Evolutionary conservation across 1,284 basidiomycete genomes (phyloP).

Genomic region (Coniferiporia weirii): DNA sequence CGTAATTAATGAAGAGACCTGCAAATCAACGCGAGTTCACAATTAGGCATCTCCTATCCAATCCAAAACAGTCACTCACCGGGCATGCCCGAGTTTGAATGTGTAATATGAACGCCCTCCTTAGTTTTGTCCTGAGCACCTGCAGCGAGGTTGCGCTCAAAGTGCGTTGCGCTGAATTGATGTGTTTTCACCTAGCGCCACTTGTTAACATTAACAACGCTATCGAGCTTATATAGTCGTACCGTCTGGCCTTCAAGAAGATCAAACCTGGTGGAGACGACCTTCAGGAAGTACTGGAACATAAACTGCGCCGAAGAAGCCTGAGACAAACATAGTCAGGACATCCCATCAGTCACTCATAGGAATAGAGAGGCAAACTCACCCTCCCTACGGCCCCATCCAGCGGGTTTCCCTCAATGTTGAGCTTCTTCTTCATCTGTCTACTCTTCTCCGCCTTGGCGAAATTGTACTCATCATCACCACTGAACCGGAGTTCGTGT

Average conservation of each 20-base stretch:
- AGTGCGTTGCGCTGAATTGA: constrained; percentile 94
- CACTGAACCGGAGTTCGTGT: constrained; percentile 78
- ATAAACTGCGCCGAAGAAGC: constrained; percentile 74
- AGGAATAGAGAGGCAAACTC: constrained; percentile 21
- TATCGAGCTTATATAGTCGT: constrained; percentile 25
- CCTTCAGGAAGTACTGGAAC: constrained; percentile 98
- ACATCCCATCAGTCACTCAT: not conserved
- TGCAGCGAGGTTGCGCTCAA: constrained; percentile 83
- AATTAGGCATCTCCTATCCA: not conserved
- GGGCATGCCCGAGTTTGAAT: constrained; percentile 76
- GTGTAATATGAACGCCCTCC: constrained; percentile 74
- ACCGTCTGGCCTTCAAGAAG: constrained; percentile 73
- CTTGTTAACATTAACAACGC: not conserved
- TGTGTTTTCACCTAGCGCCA: constrained; percentile 64
- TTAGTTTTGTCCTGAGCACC: constrained; percentile 56
- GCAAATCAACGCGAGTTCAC: not conserved
- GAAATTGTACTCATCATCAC: constrained; percentile 74
- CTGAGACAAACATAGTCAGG: constrained; percentile 30
- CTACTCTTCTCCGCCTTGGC: constrained; percentile 56
- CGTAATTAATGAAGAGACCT: constrained; percentile 93
- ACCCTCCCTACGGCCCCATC: constrained; percentile 67
- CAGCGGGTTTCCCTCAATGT: constrained; percentile 75
- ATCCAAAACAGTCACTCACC: constrained; percentile 39
- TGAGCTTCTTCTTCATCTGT: constrained; percentile 72
- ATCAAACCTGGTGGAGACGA: constrained; percentile 88